Evolutionary conservation across 139 green algal species (phyloP), one percentile per base, ranked within the genome.

Genomic region (Prasinococcaceae sp.): DNA sequence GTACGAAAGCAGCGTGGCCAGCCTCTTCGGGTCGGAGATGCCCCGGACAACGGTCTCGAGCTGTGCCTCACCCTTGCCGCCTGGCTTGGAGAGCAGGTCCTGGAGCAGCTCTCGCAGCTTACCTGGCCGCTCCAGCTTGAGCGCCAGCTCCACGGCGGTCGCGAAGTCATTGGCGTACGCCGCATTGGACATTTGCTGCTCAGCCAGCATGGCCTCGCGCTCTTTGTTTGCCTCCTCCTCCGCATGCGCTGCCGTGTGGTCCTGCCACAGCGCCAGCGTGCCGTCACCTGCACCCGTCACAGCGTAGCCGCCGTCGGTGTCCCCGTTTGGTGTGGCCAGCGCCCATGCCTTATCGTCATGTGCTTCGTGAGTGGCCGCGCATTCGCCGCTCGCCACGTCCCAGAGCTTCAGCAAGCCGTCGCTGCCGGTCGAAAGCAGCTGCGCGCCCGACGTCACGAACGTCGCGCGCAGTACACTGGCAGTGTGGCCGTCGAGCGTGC

Each of bases 381-480:
- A 88, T 55, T 93, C 85, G 6, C 65, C 70, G 22, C 52, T 80
- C 27, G 61, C 54, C 36, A 90, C 63, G n/a, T 8, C 70, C 90
- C 90, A 98, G 28, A 96, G 72, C 73, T 95, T 95, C 10, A 98
- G 27, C 51, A 98, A 70, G 3, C 90, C 90, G 64, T 98, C 90
- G 29, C 80, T 86, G 22, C 86, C 88, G 16, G 58, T 47, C 3
- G 72, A 84, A 23, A 90, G n/a, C 17, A 94, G 30, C 73, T 93
- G 82, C 3, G 72, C 83, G 22, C 85, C 88, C 3, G 60, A 70
- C 1, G 77, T 82, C 3, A 90, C 10, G 57, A 93, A 97, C 38
- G 27, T 43, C 20, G 74, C 43, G 38, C 80, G 64, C 35, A 98
- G 77, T 32, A 94, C 88, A 5, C 77, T 84, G 5, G 71, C 78